Conservation (phyloP, 2,329 filamentous ascomycete genomes). For the Coniochaeta sp. region DNA sequence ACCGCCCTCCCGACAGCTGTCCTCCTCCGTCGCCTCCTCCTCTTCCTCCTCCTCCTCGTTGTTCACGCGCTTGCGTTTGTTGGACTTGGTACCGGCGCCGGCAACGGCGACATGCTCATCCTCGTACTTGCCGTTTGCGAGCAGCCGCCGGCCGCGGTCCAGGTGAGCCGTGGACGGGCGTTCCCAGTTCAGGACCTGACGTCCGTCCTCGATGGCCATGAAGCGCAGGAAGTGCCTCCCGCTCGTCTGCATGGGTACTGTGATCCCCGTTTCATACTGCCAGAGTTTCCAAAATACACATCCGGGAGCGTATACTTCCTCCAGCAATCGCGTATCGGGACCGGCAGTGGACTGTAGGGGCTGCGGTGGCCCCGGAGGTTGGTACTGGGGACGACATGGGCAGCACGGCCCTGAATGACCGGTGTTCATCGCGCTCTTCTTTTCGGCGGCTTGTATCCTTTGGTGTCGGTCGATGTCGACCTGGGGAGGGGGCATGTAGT, state of each 20-base stretch:
- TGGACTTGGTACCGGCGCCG: background rate
- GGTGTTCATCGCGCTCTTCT: background rate
- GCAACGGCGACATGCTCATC: background rate
- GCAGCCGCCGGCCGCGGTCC: background rate
- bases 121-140: background rate
- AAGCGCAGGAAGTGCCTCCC: background rate
- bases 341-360: too few relatives aligned
- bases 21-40: too few relatives aligned
- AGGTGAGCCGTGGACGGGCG: background rate
- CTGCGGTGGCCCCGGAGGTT: too few relatives aligned
- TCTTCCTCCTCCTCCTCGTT: background rate
- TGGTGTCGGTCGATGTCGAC: background rate
- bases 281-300: too few relatives aligned
- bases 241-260: background rate
- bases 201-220: background rate
- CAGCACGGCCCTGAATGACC: too few relatives aligned
- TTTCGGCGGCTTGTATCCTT: background rate
- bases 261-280: too few relatives aligned
- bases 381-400: too few relatives aligned
- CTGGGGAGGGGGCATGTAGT: constrained; percentile 3
- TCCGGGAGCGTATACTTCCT: too few relatives aligned
- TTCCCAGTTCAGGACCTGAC: background rate
- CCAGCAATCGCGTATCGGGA: too few relatives aligned
- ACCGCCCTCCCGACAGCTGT: too few relatives aligned
- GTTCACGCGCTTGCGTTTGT: background rate